phyloP scores from a whole-genome alignment of 75 land plant genomes.

The Gnetum montanum region DNA sequence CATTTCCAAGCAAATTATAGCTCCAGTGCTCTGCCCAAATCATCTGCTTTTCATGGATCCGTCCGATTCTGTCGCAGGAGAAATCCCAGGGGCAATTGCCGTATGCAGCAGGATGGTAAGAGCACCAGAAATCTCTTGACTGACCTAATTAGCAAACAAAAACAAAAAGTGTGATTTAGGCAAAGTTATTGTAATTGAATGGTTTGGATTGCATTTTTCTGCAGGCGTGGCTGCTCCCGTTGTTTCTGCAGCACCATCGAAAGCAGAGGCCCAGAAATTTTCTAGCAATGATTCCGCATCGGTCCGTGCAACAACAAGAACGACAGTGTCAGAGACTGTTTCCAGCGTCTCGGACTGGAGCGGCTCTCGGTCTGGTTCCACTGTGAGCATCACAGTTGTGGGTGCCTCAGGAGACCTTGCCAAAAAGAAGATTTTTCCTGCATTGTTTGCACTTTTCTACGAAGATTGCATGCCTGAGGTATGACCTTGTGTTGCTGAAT shows the following conservation, averaged over 20 bases:
- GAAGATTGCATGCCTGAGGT: conserved; percentile 85
- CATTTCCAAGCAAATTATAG: too few relatives aligned
- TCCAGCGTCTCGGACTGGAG: conserved; percentile 7
- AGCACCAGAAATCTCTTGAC: too few relatives aligned
- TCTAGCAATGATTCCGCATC: too few relatives aligned
- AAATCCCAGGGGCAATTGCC: too few relatives aligned
- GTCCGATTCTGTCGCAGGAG: too few relatives aligned
- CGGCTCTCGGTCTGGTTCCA: conserved; percentile 23
- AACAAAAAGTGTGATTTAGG: too few relatives aligned
- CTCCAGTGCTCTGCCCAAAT: too few relatives aligned
- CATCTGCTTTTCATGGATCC: too few relatives aligned
- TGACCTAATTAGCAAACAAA: too few relatives aligned
- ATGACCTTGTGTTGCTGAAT: too few relatives aligned
- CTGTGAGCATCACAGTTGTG: conserved; percentile 76
- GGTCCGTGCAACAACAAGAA: conserved; percentile 12
- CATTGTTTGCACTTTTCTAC: conserved; percentile 78
- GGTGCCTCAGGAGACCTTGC: conserved; percentile 94
- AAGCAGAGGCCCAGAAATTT: not conserved
- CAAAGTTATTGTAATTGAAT: too few relatives aligned
- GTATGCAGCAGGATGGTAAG: too few relatives aligned
- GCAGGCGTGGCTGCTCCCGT: conserved; percentile 1
- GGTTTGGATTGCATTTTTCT: not conserved
- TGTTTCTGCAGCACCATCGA: not conserved
- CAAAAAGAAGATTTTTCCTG: conserved; percentile 84
- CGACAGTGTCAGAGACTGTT: not conserved